A percentile compares a stretch with the other conserved stretches of the same genome.
Evolutionary conservation across 176 grass and related monocot species (phyloP).

Genomic region (Pontederia paniculata): DNA sequence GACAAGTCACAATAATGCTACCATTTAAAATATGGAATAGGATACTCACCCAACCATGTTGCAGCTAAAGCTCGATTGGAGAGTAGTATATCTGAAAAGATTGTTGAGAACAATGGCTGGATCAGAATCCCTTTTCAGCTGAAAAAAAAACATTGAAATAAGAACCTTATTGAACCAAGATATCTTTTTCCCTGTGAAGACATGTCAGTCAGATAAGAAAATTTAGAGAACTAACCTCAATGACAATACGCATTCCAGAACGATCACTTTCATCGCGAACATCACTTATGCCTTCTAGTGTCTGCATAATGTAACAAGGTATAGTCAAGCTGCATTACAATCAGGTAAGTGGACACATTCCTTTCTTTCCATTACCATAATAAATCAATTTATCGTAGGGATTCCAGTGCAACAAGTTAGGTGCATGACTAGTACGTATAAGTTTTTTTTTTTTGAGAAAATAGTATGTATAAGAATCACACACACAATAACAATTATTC

Average conservation of each 20-base stretch:
- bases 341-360: too few relatives aligned
- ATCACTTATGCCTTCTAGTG: constrained; percentile 92
- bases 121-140: constrained; percentile 85
- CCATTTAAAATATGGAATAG: background rate
- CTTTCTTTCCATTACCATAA: too few relatives aligned
- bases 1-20: background rate
- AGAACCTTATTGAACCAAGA: too few relatives aligned
- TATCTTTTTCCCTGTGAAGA: too few relatives aligned
- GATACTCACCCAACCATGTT: constrained; percentile 93
- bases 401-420: too few relatives aligned
- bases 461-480: too few relatives aligned
- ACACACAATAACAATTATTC: too few relatives aligned
- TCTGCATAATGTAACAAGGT: constrained; percentile 25
- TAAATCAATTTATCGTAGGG: too few relatives aligned
- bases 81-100: constrained; percentile 75
- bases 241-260: constrained; percentile 92
- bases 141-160: constrained; percentile 17
- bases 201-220: too few relatives aligned
- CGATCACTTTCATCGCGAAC: constrained; percentile 95
- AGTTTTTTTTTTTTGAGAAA: too few relatives aligned
- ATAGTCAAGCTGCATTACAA: too few relatives aligned
- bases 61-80: constrained; percentile 98
- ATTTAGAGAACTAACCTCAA: constrained; percentile 48
- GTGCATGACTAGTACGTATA: too few relatives aligned
- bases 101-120: constrained; percentile 79